Evolutionary conservation across 441 rosid species (phyloP).

Genomic region (Gossypium trilobum): DNA sequence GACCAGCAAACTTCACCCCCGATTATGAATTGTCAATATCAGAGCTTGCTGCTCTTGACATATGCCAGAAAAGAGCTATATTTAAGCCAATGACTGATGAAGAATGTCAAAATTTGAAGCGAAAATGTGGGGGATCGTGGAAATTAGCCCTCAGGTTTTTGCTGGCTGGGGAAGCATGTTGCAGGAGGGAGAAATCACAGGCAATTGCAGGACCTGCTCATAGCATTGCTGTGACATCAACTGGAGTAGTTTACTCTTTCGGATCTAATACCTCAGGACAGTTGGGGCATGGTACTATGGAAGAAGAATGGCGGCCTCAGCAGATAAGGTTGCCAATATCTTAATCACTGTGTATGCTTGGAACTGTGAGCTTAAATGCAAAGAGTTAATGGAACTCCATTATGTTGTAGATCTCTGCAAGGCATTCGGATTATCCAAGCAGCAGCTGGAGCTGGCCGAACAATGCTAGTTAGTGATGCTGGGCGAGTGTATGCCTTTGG

Average conservation of each 20-base stretch:
- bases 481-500: slow-evolving; percentile 84
- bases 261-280: slow-evolving; percentile 86
- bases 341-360: slow-evolving; percentile 26
- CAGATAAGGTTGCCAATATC: slow-evolving; percentile 62
- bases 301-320: slow-evolving; percentile 62
- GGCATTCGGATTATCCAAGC: slow-evolving; percentile 90
- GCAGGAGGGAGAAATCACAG: slow-evolving; percentile 87
- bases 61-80: slow-evolving; percentile 77
- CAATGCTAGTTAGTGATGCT: slow-evolving; percentile 83
- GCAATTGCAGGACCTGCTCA: slow-evolving; percentile 96
- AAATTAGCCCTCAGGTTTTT: slow-evolving; percentile 77
- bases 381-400: slow-evolving; percentile 39
- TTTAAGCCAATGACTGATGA: slow-evolving; percentile 70
- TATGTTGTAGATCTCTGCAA: slow-evolving; percentile 80
- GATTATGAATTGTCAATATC: slow-evolving; percentile 61
- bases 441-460: slow-evolving; percentile 83
- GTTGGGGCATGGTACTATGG: slow-evolving; percentile 73
- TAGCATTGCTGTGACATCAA: slow-evolving; percentile 76
- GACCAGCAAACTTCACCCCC: slow-evolving; percentile 79
- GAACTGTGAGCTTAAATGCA: slow-evolving; percentile 24
- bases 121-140: slow-evolving; percentile 91
- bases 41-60: slow-evolving; percentile 90
- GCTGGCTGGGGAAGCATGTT: slow-evolving; percentile 84
- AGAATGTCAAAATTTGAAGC: slow-evolving; percentile 61
- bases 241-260: slow-evolving; percentile 64